Conservation (phyloP, 1,284 basidiomycete species). For the Vanrija humicola region DNA sequence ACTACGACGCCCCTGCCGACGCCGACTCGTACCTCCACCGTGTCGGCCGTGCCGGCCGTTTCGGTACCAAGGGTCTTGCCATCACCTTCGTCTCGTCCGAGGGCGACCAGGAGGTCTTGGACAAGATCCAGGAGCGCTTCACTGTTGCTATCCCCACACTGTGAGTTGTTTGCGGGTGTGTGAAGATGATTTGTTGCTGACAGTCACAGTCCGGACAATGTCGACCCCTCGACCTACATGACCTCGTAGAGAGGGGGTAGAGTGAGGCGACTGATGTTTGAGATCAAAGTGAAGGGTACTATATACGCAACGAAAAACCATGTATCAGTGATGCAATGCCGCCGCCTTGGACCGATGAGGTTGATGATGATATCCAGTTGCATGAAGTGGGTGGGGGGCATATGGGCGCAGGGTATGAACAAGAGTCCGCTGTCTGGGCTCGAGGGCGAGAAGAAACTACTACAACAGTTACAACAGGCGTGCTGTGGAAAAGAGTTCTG, state of each 20-base stretch:
- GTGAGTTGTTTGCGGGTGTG: too few species aligned
- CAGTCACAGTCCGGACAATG: conserved; percentile 29
- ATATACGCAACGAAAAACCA: too few species aligned
- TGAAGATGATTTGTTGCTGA: too few species aligned
- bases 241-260: conserved; percentile 25
- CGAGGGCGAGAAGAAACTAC: not conserved
- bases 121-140: conserved; percentile 51
- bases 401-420: too few species aligned
- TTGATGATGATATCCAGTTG: too few species aligned
- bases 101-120: conserved; percentile 84
- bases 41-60: conserved; percentile 97
- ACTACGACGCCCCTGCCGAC: conserved; percentile 93
- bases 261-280: too few species aligned
- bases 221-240: conserved; percentile 48
- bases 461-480: not conserved
- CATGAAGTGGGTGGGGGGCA: too few species aligned
- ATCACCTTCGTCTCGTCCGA: conserved; percentile 95
- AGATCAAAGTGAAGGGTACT: too few species aligned
- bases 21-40: conserved; percentile 98
- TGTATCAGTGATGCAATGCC: not conserved
- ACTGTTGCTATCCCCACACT: conserved; percentile 49
- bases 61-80: conserved; percentile 99
- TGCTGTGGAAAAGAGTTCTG: too few species aligned
- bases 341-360: not conserved
- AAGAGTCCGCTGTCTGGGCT: not conserved